phyloP scores from a whole-genome alignment of 2,329 filamentous ascomycete species.

The Pleoardoris graminearum region DNA sequence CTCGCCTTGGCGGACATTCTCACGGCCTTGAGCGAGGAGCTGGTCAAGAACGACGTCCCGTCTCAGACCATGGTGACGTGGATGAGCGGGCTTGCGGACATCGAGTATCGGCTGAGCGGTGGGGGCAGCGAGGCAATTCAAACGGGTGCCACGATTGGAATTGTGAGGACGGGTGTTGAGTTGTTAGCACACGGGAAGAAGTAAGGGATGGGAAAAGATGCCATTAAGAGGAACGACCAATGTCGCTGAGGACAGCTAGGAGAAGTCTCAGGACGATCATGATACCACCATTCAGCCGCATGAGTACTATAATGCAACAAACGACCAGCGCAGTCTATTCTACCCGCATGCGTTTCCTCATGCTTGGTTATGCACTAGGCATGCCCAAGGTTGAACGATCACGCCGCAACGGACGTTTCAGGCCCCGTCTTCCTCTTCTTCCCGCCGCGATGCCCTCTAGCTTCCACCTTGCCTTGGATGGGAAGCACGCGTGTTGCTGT shows the following conservation, averaged over 20 bases:
- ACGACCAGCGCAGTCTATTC: too few relatives aligned
- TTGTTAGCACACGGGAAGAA: constrained; percentile 51
- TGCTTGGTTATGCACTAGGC: constrained; percentile 7
- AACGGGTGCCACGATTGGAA: constrained; percentile 89
- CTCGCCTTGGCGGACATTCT: constrained; percentile 93
- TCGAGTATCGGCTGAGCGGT: constrained; percentile 87
- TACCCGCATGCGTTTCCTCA: not conserved
- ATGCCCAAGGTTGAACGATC: too few relatives aligned
- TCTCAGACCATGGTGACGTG: constrained; percentile 86
- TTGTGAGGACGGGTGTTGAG: constrained; percentile 84
- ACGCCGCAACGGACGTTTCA: constrained; percentile 10
- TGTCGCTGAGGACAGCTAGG: not conserved
- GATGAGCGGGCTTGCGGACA: constrained; percentile 87
- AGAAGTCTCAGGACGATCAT: not conserved
- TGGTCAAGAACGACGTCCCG: constrained; percentile 80
- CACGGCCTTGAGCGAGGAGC: constrained; percentile 79
- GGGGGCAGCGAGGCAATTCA: constrained; percentile 87
- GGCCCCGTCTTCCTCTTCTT: constrained; percentile 65
- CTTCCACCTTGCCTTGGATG: constrained; percentile 76
- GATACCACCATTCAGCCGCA: not conserved
- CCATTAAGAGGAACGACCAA: not conserved
- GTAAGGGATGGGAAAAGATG: constrained; percentile 8
- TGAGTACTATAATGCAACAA: not conserved
- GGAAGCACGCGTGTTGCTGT: constrained; percentile 82
- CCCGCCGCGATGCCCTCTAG: constrained; percentile 69